Evolutionary conservation across 2,329 filamentous ascomycete genomes (phyloP).

Genomic region (Paraconiothyrium sp.): DNA sequence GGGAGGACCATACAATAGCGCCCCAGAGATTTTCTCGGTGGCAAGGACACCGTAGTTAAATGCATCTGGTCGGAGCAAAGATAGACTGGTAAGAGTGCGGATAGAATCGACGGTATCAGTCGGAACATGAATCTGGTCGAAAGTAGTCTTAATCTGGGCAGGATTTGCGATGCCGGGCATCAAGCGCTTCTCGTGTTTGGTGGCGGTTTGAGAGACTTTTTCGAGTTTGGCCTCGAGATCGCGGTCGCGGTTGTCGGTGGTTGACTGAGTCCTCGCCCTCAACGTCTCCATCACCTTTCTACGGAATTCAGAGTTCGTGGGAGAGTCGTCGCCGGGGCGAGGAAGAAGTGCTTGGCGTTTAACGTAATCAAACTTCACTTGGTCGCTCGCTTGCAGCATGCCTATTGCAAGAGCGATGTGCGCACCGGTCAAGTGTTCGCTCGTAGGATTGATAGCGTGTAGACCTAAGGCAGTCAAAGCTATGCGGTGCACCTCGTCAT

Average conservation of each 20-base stretch:
- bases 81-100: constrained; percentile 87
- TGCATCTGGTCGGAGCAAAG: constrained; percentile 87
- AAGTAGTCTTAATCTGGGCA: constrained; percentile 84
- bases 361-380: constrained; percentile 55
- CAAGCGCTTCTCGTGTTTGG: constrained; percentile 83
- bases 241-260: constrained; percentile 8
- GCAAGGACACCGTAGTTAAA: constrained; percentile 95
- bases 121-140: constrained; percentile 85
- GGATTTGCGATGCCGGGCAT: constrained; percentile 84
- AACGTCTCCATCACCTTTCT: not conserved
- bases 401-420: constrained; percentile 55
- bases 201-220: constrained; percentile 51
- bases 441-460: constrained; percentile 32
- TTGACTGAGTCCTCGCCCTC: not conserved
- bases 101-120: constrained; percentile 85
- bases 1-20: constrained; percentile 87
- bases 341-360: constrained; percentile 21
- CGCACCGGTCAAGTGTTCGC: constrained; percentile 46
- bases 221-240: constrained; percentile 64
- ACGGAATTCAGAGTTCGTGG: not conserved
- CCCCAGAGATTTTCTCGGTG: constrained; percentile 88
- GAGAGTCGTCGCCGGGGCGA: constrained; percentile 12
- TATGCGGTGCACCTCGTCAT: constrained; percentile 69
- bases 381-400: constrained; percentile 57
- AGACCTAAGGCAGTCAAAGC: constrained; percentile 63